Conservation (phyloP, 768 basidiomycete genomes). For the Boletus bicolor region DNA sequence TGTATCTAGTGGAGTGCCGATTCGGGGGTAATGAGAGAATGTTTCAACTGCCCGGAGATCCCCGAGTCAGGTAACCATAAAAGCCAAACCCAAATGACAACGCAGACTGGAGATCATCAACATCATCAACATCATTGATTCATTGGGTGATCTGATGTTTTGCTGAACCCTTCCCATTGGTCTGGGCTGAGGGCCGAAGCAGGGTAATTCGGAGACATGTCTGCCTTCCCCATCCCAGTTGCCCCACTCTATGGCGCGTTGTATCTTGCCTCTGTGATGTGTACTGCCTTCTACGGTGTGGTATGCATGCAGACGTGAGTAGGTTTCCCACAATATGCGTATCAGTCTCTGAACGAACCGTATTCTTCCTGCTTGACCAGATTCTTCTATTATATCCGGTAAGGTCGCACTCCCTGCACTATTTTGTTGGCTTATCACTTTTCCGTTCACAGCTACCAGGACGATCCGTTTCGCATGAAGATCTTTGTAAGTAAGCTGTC, state of each 20-base stretch:
- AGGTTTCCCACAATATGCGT: neutral
- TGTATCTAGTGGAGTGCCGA: no score
- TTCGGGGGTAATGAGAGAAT: no score
- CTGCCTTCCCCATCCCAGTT: neutral
- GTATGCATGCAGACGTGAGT: constrained; percentile 10
- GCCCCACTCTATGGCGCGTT: constrained; percentile 1
- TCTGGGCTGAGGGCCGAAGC: neutral
- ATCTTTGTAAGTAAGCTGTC: neutral
- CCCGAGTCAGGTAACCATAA: no score
- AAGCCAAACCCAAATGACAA: no score
- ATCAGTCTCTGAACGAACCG: neutral
- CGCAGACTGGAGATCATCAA: no score
- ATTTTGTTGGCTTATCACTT: neutral
- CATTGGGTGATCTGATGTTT: no score
- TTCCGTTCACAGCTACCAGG: neutral
- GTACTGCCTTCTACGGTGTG: constrained; percentile 5
- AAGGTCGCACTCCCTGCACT: neutral
- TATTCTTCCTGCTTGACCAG: neutral
- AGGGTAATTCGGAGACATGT: neutral
- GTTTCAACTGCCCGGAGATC: no score
- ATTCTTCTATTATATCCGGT: constrained; percentile 10
- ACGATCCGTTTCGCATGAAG: constrained; percentile 3
- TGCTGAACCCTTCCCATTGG: neutral
- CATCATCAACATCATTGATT: no score
- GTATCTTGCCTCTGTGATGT: constrained; percentile 1